phyloP scores from a whole-genome alignment of 2,329 filamentous ascomycete genomes.

The Coniochaeta sp. region DNA sequence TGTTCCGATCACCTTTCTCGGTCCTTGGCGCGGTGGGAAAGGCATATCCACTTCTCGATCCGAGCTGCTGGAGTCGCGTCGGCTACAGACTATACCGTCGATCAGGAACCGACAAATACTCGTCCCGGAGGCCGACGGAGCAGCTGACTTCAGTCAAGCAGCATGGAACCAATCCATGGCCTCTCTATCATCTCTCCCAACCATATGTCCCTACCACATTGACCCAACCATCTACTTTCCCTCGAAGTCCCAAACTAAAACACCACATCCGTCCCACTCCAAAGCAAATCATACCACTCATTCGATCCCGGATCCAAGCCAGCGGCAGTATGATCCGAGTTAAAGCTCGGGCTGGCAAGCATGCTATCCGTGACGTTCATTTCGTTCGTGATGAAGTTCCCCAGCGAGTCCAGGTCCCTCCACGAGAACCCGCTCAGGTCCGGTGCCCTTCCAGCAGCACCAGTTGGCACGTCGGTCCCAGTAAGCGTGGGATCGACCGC shows the following conservation, averaged over 20 bases:
- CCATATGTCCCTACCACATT: neutral
- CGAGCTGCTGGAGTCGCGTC: too few relatives aligned
- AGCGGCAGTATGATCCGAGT: neutral
- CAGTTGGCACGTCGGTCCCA: neutral
- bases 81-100: too few relatives aligned
- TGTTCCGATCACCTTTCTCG: too few relatives aligned
- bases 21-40: too few relatives aligned
- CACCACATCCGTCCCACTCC: slow-evolving; percentile 3
- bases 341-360: slow-evolving; percentile 6
- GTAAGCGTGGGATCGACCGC: slow-evolving; percentile 11
- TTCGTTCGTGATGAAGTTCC: slow-evolving; percentile 36
- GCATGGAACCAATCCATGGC: too few relatives aligned
- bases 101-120: too few relatives aligned
- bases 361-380: slow-evolving; percentile 4
- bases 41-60: too few relatives aligned
- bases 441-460: slow-evolving; percentile 12
- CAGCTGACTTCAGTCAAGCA: too few relatives aligned
- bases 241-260: too few relatives aligned
- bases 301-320: neutral
- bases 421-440: slow-evolving; percentile 51
- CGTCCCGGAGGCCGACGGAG: too few relatives aligned
- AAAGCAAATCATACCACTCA: slow-evolving; percentile 4
- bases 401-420: slow-evolving; percentile 53
- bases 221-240: neutral
- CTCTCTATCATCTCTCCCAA: too few relatives aligned